These are phyloP conservation scores for Ophiostoma australiae DNA, from an alignment of 2,329 filamentous ascomycete genomes.

Conservation along the genomic window DNA sequence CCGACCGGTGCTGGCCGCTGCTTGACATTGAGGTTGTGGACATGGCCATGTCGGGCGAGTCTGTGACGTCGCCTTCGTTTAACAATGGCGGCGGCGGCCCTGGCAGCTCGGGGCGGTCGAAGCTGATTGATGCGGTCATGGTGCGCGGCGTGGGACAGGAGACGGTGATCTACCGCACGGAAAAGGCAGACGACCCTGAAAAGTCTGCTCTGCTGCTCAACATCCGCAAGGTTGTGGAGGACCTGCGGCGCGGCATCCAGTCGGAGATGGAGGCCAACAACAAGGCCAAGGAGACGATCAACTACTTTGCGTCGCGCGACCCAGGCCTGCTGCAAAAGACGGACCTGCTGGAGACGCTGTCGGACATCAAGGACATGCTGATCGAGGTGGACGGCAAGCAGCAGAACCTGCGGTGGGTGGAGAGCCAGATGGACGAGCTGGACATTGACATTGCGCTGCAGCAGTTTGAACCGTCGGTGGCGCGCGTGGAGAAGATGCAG, in stretches of 20 bases:
- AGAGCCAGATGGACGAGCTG: slow-evolving; percentile 88
- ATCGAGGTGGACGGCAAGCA: slow-evolving; percentile 96
- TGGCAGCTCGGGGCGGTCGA: slow-evolving; percentile 42
- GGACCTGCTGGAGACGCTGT: slow-evolving; percentile 71
- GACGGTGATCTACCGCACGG: slow-evolving; percentile 90
- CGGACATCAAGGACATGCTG: slow-evolving; percentile 77
- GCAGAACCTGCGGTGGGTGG: slow-evolving; percentile 92
- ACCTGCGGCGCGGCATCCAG: slow-evolving; percentile 77
- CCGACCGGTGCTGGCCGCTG: slow-evolving; percentile 89
- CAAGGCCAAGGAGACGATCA: slow-evolving; percentile 77
- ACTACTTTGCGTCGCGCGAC: slow-evolving; percentile 77
- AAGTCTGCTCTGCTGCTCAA: slow-evolving; percentile 80
- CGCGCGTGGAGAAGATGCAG: slow-evolving; percentile 78
- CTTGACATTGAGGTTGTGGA: slow-evolving; percentile 91
- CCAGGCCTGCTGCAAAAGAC: slow-evolving; percentile 72
- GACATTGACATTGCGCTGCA: slow-evolving; percentile 95
- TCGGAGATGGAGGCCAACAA: slow-evolving; percentile 84
- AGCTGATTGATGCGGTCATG: slow-evolving; percentile 81
- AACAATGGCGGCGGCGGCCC: slow-evolving; percentile 30
- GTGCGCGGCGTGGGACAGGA: slow-evolving; percentile 80
- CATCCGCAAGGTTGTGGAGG: slow-evolving; percentile 87
- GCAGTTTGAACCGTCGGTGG: slow-evolving; percentile 77
- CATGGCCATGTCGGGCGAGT: slow-evolving; percentile 63
- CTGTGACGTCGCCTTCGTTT: slow-evolving; percentile 35
- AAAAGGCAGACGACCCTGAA: slow-evolving; percentile 71